Evolutionary conservation across 192 early-diverging fungal genomes (phyloP), one percentile per base, ranked within the genome.

Genomic region (Coemansia sp.): DNA sequence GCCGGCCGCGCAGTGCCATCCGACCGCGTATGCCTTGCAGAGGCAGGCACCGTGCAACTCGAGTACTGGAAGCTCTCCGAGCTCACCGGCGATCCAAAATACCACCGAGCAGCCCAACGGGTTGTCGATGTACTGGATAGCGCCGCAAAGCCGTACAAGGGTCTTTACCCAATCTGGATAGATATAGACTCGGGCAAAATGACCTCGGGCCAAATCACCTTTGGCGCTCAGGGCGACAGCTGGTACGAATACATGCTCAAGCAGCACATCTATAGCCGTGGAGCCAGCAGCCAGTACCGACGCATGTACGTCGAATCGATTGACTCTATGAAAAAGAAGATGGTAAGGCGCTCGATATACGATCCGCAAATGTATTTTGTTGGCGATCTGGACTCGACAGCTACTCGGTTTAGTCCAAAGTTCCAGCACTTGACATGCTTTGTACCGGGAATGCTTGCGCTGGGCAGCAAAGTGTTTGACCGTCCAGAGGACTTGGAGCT

Each of bases 61-160:
- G 93, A 95, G 69, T 87, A 89, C 55, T 81, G 82, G 60, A 86
- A 88, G 35, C 78, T 95, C 17, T 87, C 86, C 7, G 75, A 88
- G 50, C 77, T 93, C 6, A 90, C 90, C 8, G 85, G 84, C 2
- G 72, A 91, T 45, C 75, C 80, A 14, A 67, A 52, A 2, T 95
- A 88, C 56, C 81, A 86, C 38, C 32, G 67, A 18, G 35, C 58
- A 1, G 85, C 78, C n/a, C 78, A 80, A 48, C 57, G 67, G 18
- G 72, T 81, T 14, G 80, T 78, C n/a, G 69, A 88, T 33, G 46
- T 66, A 23, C 77, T 86, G 5, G 53, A 79, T 26, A 56, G 45
- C 10, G 50, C 67, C 5, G 24, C 68, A 5, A 66, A 57, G 56
- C 73, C 63, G 18, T 48, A 76, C 37, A 60, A 58, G 37, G 85